phyloP scores from a whole-genome alignment of 345 rosid species.

The Hevea brasiliensis region DNA sequence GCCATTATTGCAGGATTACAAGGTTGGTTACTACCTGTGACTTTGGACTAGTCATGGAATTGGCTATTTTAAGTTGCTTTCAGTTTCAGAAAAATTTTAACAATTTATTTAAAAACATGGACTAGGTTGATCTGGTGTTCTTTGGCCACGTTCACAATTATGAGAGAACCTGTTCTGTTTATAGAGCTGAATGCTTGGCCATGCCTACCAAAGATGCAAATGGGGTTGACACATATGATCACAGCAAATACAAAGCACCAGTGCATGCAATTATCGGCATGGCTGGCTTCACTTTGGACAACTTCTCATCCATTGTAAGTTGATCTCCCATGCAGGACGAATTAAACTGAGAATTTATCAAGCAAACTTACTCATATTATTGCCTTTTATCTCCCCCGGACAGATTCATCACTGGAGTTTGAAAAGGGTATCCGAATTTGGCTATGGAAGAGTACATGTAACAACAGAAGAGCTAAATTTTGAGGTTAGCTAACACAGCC shows the following conservation, averaged over 20 bases:
- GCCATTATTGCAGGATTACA: slow-evolving; percentile 45
- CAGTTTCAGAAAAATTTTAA: neutral
- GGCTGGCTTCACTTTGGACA: slow-evolving; percentile 62
- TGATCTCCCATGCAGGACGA: neutral
- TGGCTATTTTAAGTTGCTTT: neutral
- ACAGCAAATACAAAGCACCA: slow-evolving; percentile 56
- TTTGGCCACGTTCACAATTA: slow-evolving; percentile 76
- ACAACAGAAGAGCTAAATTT: slow-evolving; percentile 38
- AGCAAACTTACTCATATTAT: neutral
- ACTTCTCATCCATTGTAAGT: slow-evolving; percentile 39
- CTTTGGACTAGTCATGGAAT: neutral
- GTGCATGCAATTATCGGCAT: slow-evolving; percentile 63
- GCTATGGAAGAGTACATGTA: slow-evolving; percentile 51
- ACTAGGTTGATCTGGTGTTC: slow-evolving; percentile 58
- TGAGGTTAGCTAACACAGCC: slow-evolving; percentile 39
- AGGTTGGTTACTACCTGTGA: slow-evolving; percentile 30
- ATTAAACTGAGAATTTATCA: too few relatives aligned
- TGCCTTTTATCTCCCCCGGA: neutral
- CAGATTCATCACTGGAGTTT: slow-evolving; percentile 53
- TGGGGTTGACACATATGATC: slow-evolving; percentile 52
- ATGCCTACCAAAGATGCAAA: slow-evolving; percentile 48
- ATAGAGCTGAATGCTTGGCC: slow-evolving; percentile 37
- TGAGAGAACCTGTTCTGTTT: slow-evolving; percentile 64
- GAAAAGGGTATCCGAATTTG: slow-evolving; percentile 47
- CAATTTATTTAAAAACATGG: neutral